Evolutionary conservation across 495 filamentous ascomycete species (phyloP).

Genomic region (Endocarpon pusillum): DNA sequence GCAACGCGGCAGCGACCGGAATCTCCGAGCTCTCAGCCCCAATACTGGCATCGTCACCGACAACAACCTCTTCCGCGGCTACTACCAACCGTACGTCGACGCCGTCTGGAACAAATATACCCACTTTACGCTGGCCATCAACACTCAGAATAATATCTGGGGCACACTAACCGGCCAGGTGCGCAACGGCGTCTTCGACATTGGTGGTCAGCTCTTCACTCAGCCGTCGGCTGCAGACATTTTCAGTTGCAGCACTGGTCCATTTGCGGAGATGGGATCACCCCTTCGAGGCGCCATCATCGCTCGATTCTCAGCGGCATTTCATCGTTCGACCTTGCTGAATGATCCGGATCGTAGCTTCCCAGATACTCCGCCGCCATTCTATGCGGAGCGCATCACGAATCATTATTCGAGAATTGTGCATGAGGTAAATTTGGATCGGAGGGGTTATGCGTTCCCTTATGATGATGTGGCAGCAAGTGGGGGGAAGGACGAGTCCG

Average conservation of each 20-base stretch:
- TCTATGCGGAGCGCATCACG: constrained; percentile 38
- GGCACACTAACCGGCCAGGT: constrained; percentile 37
- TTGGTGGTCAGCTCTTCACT: constrained; percentile 33
- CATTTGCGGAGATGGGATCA: constrained; percentile 38
- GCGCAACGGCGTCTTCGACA: constrained; percentile 28
- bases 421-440: constrained; percentile 43
- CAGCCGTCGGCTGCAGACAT: constrained; percentile 46
- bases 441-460: constrained; percentile 57
- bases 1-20: constrained; percentile 21
- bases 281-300: constrained; percentile 34
- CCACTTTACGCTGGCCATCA: constrained; percentile 30
- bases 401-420: constrained; percentile 59
- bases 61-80: constrained; percentile 37
- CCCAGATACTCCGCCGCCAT: constrained; percentile 24
- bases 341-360: constrained; percentile 30
- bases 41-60: constrained; percentile 43
- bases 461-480: constrained; percentile 57
- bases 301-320: constrained; percentile 48
- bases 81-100: constrained; percentile 47
- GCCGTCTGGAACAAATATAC: constrained; percentile 46
- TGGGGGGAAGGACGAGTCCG: constrained; percentile 41
- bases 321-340: constrained; percentile 50
- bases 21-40: constrained; percentile 46
- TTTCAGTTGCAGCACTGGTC: constrained; percentile 53
- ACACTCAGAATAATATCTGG: constrained; percentile 42